Conservation (phyloP, 345 rosid species). For the Eucalyptus regnans region DNA sequence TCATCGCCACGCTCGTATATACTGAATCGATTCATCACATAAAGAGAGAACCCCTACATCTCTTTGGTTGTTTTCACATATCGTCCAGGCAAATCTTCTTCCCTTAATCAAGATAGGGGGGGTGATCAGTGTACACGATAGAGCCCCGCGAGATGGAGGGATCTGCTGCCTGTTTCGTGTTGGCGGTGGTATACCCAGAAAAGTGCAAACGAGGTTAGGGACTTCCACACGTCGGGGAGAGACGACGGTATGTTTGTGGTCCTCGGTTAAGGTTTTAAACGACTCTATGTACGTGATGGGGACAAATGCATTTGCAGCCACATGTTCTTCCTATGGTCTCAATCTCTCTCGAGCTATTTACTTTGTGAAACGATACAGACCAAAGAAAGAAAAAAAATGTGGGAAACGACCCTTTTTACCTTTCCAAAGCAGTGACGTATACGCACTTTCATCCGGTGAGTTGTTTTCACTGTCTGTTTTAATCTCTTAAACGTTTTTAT, state of each 20-base stretch:
- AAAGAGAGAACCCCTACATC: not conserved
- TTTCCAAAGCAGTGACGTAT: not conserved
- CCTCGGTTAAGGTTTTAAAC: not conserved
- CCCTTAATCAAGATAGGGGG: too few species aligned
- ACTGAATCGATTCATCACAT: too few species aligned
- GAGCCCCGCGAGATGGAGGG: too few species aligned
- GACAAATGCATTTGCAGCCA: not conserved
- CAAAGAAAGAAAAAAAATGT: not conserved
- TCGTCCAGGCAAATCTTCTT: too few species aligned
- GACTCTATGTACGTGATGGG: not conserved
- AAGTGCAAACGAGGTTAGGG: not conserved
- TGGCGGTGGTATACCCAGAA: too few species aligned
- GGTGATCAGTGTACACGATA: too few species aligned
- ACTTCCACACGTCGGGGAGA: not conserved
- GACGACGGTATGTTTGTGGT: rapidly evolving
- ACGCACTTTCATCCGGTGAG: not conserved
- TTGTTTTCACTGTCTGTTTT: not conserved
- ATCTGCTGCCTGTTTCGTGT: too few species aligned
- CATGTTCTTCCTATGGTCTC: not conserved
- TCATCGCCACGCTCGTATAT: too few species aligned
- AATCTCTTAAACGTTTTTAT: not conserved
- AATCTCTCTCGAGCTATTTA: not conserved
- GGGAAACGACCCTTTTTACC: not conserved
- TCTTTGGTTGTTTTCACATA: not conserved
- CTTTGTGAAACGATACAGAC: too few species aligned